Percentiles rank a stretch among this genome's conserved stretches.
Evolutionary conservation across 2,329 filamentous ascomycete genomes (phyloP).

Genomic region (Alternaria consortialis): DNA sequence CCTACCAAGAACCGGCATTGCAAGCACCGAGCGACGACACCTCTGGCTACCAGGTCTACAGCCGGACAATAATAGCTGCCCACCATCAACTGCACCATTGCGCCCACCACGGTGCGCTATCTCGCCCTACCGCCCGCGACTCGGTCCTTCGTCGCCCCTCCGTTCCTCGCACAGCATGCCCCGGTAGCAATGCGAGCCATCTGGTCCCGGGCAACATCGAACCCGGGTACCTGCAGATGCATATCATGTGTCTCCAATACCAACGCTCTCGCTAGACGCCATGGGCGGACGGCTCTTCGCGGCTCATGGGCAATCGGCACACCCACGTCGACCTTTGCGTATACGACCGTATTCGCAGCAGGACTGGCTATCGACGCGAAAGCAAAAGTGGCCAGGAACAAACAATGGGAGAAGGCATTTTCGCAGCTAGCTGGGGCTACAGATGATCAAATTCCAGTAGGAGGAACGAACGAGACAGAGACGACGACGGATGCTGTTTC

Average conservation of each 20-base stretch:
- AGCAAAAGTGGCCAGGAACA: conserved; percentile 63
- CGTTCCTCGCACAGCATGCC: conserved; percentile 40
- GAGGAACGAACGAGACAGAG: background rate
- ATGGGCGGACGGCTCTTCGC: conserved; percentile 60
- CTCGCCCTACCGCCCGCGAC: conserved; percentile 23
- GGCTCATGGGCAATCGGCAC: conserved; percentile 63
- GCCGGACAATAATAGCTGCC: background rate
- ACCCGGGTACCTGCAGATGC: conserved; percentile 69
- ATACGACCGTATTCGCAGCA: conserved; percentile 72
- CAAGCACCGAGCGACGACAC: background rate
- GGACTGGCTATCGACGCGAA: conserved; percentile 70
- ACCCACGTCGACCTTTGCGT: conserved; percentile 69
- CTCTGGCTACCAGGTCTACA: background rate
- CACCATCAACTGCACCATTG: conserved; percentile 8
- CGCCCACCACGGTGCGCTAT: conserved; percentile 23
- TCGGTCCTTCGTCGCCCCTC: conserved; percentile 30
- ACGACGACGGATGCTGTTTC: background rate
- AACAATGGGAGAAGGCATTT: conserved; percentile 69
- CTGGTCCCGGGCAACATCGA: conserved; percentile 72
- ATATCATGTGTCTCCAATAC: conserved; percentile 65
- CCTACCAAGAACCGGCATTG: background rate
- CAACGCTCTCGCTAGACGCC: conserved; percentile 60
- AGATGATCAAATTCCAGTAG: background rate
- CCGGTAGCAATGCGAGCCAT: conserved; percentile 69
- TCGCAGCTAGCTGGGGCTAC: conserved; percentile 41